Percentiles rank a stretch among this genome's conserved stretches.
phyloP scores from a whole-genome alignment of 1,139 yeast species.

The Yamadazyma kanchanaburiensis region DNA sequence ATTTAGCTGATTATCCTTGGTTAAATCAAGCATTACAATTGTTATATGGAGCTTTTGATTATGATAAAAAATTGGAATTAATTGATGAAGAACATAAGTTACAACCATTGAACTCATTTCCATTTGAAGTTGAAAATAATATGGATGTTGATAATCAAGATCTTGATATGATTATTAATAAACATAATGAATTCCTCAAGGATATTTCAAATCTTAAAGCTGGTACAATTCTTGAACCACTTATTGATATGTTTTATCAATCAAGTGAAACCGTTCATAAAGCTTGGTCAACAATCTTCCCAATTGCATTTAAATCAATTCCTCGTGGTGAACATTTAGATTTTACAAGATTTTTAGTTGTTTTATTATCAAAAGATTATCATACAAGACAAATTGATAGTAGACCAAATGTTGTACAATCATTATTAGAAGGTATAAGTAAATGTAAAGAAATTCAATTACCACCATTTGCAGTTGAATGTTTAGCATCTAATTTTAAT shows the following conservation, averaged over 20 bases:
- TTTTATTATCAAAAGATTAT: slow-evolving; percentile 82
- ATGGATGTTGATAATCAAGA: slow-evolving; percentile 29
- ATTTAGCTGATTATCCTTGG: slow-evolving; percentile 91
- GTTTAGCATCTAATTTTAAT: slow-evolving; percentile 80
- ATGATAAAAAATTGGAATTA: slow-evolving; percentile 43
- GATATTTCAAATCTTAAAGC: slow-evolving; percentile 47
- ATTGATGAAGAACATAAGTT: slow-evolving; percentile 50
- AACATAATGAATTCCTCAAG: slow-evolving; percentile 52
- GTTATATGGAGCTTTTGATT: slow-evolving; percentile 73
- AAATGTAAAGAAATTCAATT: slow-evolving; percentile 68
- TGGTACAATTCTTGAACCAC: slow-evolving; percentile 61
- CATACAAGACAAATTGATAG: slow-evolving; percentile 85
- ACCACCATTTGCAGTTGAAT: slow-evolving; percentile 95
- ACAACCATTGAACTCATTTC: slow-evolving; percentile 50
- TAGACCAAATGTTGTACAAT: slow-evolving; percentile 84
- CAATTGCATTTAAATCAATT: slow-evolving; percentile 69
- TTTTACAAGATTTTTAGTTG: slow-evolving; percentile 74
- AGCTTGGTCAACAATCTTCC: slow-evolving; percentile 87
- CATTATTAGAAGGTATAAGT: slow-evolving; percentile 78
- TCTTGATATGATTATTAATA: slow-evolving; percentile 36
- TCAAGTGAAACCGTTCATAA: slow-evolving; percentile 75
- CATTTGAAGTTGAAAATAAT: slow-evolving; percentile 22
- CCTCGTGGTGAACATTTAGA: slow-evolving; percentile 81
- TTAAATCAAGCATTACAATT: slow-evolving; percentile 89
- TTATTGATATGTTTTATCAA: slow-evolving; percentile 79